Evolutionary conservation across 768 basidiomycete species (phyloP), one percentile per base, ranked within the genome.

Genomic region (Phylloporus rhodoxanthus): DNA sequence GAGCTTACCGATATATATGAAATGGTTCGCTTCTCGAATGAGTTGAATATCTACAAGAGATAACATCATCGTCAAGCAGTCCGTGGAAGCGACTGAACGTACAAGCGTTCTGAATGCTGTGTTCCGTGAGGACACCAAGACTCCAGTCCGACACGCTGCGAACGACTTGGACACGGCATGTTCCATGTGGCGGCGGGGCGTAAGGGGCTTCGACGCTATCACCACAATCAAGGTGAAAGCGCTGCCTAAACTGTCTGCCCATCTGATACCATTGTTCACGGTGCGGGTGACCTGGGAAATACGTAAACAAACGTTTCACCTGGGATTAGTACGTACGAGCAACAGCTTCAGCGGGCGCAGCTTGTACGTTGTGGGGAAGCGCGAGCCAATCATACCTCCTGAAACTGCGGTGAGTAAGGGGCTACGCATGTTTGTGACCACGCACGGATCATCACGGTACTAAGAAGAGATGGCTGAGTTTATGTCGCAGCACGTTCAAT

Each of bases 91-190:
- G 17, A 48, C 7, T 4, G 42, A 7, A 79, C 86, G 64, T 60
- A 90, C 89, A 92, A 41, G 95, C 94, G 57, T 91, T 87, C 69
- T 96, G 94, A 52, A 98, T 91, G 66, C 89, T 92, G 51, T 82
- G 79, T 67, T 97, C 95, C 4, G 80, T 85, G 55, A 94, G 73
- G 30, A 93, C 87, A 2, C 94, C 95, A 58, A 92, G 90, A 59
- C 85, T 88, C 95, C 95, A 99, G 68, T 97, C 95, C 2, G 77
- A 82, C 19, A 93, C 87, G 53, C 87, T 90, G 47, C 95, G 79
- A 37, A 91, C 77, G 14, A 79, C 91, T 72, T 97, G 91, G 15
- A 91, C 85, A 29, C 72, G 72, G 60, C 84, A 85, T 8, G 73
- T 75, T 2, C 78, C 78, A 26, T 76, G 71, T 0, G 75, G 76